Conservation (phyloP, 2,329 filamentous ascomycete species). For the Phaeoacremonium minimum region DNA sequence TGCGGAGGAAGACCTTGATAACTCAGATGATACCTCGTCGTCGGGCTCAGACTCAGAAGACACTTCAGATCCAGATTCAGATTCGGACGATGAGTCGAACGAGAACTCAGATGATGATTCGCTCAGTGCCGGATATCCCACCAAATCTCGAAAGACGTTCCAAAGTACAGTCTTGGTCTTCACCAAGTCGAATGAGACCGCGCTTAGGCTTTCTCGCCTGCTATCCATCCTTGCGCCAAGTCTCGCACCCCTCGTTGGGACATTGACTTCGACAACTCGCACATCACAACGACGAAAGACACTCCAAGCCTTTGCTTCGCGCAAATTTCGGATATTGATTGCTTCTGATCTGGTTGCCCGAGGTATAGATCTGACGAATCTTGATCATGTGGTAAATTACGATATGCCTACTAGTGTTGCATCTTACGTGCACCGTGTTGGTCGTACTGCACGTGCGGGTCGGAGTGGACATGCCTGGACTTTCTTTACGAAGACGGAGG, state of each 20-base stretch:
- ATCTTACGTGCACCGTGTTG: conserved; percentile 87
- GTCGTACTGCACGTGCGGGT: conserved; percentile 82
- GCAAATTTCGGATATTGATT: conserved; percentile 69
- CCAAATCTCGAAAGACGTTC: conserved; percentile 13
- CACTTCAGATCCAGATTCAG: conserved; percentile 16
- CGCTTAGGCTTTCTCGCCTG: conserved; percentile 80
- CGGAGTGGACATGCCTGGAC: conserved; percentile 78
- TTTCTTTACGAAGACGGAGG: conserved; percentile 76
- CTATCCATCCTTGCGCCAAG: conserved; percentile 62
- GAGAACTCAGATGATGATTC: conserved; percentile 1
- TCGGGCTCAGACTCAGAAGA: conserved; percentile 27
- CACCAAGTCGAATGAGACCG: conserved; percentile 84
- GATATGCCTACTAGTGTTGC: conserved; percentile 79
- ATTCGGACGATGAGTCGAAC: conserved; percentile 15
- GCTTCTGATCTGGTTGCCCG: conserved; percentile 92
- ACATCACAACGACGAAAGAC: conserved; percentile 65
- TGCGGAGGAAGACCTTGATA: conserved; percentile 28
- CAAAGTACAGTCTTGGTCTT: conserved; percentile 68
- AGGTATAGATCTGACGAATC: conserved; percentile 75
- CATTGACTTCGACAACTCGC: conserved; percentile 74
- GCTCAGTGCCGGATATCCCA: conserved; percentile 8
- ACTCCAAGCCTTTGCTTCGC: conserved; percentile 59
- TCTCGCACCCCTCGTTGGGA: conserved; percentile 55
- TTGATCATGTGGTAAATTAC: conserved; percentile 90
- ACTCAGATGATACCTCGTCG: conserved; percentile 23